A percentile compares a stretch with the other conserved stretches of the same genome.
These are phyloP conservation scores for Plasmodium vivax DNA, from an alignment of 169 alveolate species.

Conservation along the genomic window DNA sequence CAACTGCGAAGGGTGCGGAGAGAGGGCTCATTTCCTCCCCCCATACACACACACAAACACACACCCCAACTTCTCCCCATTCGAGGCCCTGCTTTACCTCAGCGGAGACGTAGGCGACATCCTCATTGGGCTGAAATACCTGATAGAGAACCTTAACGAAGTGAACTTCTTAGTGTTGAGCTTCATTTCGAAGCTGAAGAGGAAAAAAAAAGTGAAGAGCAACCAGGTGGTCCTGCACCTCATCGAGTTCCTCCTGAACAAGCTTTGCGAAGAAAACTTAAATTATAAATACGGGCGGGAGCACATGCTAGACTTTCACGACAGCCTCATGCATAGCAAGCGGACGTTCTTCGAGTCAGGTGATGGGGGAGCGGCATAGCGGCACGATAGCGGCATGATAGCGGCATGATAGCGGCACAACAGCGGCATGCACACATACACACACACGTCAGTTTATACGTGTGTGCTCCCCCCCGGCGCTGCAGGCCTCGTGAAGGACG, in stretches of 20 bases:
- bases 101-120: constrained; percentile 50
- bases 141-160: constrained; percentile 26
- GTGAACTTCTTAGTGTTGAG: constrained; percentile 25
- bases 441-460: too few species aligned
- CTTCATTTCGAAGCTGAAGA: constrained; percentile 35
- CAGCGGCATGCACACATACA: too few species aligned
- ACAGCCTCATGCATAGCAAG: constrained; percentile 14
- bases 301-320: constrained; percentile 43
- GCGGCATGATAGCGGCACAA: too few species aligned
- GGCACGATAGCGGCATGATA: too few species aligned
- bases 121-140: constrained; percentile 25
- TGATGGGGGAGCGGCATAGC: not conserved
- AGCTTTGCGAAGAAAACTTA: constrained; percentile 30
- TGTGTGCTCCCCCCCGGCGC: not conserved
- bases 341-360: constrained; percentile 66
- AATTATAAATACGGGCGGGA: constrained; percentile 19
- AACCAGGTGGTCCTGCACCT: constrained; percentile 35
- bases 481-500: constrained; percentile 30
- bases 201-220: constrained; percentile 9
- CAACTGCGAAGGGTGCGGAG: not conserved
- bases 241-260: constrained; percentile 25
- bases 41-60: too few species aligned
- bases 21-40: not conserved
- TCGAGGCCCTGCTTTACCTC: constrained; percentile 36
- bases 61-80: not conserved